These are phyloP conservation scores for Cladophialophora immunda DNA, from an alignment of 2,329 filamentous ascomycete genomes.

Conservation along the genomic window DNA sequence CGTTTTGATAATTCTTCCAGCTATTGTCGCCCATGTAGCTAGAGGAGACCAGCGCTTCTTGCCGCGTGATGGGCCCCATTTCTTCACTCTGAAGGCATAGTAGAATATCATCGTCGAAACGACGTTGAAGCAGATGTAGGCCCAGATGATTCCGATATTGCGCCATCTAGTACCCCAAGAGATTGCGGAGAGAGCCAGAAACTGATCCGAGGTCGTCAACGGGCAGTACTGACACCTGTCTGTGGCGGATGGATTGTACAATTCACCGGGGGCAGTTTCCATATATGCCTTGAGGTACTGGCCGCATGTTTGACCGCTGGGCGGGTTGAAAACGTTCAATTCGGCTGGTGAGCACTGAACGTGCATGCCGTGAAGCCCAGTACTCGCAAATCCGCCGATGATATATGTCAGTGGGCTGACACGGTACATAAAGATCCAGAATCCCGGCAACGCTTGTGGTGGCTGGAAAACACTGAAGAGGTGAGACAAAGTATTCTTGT, in stretches of 20 bases:
- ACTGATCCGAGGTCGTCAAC: constrained; percentile 49
- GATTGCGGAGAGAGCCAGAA: constrained; percentile 55
- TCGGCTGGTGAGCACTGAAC: constrained; percentile 78
- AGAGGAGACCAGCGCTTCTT: too few relatives aligned
- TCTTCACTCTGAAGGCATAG: constrained; percentile 52
- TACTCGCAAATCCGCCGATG: constrained; percentile 74
- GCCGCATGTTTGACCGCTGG: constrained; percentile 64
- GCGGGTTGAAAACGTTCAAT: constrained; percentile 53
- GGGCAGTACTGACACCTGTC: constrained; percentile 66
- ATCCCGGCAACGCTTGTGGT: constrained; percentile 67
- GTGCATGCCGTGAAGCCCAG: constrained; percentile 68
- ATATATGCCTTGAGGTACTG: constrained; percentile 64
- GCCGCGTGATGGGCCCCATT: background rate
- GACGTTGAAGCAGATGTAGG: constrained; percentile 68
- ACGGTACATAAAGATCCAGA: constrained; percentile 83
- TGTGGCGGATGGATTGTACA: constrained; percentile 68
- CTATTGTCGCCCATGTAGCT: too few relatives aligned
- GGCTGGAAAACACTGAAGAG: constrained; percentile 66
- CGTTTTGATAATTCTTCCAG: too few relatives aligned
- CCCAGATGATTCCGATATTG: constrained; percentile 72
- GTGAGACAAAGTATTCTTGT: constrained; percentile 57
- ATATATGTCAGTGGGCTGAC: constrained; percentile 85
- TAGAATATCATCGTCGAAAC: constrained; percentile 64
- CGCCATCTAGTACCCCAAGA: constrained; percentile 70
- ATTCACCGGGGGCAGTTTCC: constrained; percentile 51